These are phyloP conservation scores for Aristolochia fimbriata DNA, from an alignment of 164 flowering plant genomes.

Conservation along the genomic window DNA sequence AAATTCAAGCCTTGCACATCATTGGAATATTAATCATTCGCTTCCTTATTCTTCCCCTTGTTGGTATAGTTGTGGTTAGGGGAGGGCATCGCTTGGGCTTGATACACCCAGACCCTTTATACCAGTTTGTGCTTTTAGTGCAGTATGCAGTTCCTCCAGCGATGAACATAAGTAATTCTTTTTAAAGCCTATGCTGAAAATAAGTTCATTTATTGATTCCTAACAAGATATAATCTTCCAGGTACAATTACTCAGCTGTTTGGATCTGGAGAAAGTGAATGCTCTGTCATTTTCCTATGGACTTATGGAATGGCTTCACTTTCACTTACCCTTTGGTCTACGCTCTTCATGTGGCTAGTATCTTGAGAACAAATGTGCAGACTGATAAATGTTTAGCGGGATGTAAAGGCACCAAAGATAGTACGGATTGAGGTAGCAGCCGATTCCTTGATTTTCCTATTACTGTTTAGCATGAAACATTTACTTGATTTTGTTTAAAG, in stretches of 20 bases:
- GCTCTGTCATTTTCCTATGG: constrained; percentile 72
- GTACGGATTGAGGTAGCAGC: too few relatives aligned
- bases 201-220: not conserved
- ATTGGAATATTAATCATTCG: constrained; percentile 42
- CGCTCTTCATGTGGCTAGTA: constrained; percentile 62
- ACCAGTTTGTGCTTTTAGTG: constrained; percentile 51
- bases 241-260: constrained; percentile 63
- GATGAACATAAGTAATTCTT: constrained; percentile 51
- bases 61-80: constrained; percentile 42
- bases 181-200: not conserved
- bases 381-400: too few relatives aligned
- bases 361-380: constrained; percentile 13
- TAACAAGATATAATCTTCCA: constrained; percentile 11
- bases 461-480: too few relatives aligned
- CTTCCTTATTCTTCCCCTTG: constrained; percentile 41
- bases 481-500: too few relatives aligned
- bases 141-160: constrained; percentile 81
- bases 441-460: too few relatives aligned
- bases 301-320: constrained; percentile 50
- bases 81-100: constrained; percentile 38
- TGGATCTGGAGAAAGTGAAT: constrained; percentile 61
- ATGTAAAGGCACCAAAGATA: too few relatives aligned
- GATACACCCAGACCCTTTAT: constrained; percentile 43
- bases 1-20: constrained; percentile 23
- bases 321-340: constrained; percentile 61